Conservation (phyloP, 2,329 filamentous ascomycete species). For the Pseudogymnoascus sp. region DNA sequence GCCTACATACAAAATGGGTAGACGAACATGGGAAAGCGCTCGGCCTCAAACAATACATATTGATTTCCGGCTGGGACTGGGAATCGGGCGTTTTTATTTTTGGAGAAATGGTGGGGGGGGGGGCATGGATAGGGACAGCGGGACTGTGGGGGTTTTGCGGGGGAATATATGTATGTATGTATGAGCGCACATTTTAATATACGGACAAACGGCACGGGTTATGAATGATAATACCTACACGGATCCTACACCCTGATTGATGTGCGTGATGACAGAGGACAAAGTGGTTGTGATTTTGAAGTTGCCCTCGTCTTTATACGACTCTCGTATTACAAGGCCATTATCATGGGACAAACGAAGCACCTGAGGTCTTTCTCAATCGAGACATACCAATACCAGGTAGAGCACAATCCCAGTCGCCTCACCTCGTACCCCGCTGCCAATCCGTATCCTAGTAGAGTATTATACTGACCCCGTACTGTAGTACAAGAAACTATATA, state of each 20-base stretch:
- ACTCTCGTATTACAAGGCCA: background rate
- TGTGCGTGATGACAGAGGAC: background rate
- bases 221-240: background rate
- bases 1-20: background rate
- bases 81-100: slow-evolving; percentile 2
- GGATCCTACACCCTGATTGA: background rate
- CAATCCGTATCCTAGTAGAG: background rate
- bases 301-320: background rate
- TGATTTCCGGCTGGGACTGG: background rate
- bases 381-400: background rate
- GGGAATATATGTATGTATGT: slow-evolving; percentile 1
- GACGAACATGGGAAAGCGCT: background rate
- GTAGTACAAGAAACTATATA: background rate
- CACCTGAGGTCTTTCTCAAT: background rate
- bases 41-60: background rate
- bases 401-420: background rate
- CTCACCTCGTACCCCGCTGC: background rate
- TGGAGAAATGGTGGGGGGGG: background rate
- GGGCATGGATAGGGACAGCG: background rate
- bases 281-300: background rate
- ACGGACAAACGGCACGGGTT: background rate
- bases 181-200: slow-evolving; percentile 3
- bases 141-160: background rate
- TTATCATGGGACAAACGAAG: background rate
- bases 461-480: background rate